Percentiles rank a stretch among this genome's conserved stretches.
These are phyloP conservation scores for Cucurbita argyrosperma DNA, from an alignment of 306 rosid genomes.

Conservation along the genomic window DNA sequence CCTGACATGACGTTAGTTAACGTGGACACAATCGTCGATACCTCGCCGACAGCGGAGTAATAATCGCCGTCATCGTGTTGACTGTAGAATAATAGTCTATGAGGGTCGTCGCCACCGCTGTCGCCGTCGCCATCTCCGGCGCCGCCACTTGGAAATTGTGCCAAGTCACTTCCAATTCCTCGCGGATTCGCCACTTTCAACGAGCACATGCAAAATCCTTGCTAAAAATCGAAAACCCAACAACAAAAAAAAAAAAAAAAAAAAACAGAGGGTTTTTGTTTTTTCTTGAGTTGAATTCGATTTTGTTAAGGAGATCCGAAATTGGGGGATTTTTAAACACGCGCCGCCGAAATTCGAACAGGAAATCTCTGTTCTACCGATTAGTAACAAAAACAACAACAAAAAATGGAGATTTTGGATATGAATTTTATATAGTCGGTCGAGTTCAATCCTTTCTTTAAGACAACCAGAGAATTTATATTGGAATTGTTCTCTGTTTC, in stretches of 20 bases:
- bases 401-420: neutral
- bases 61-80: neutral
- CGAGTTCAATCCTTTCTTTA: neutral
- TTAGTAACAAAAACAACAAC: neutral
- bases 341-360: constrained; percentile 2
- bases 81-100: neutral
- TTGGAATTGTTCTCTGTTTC: constrained; percentile 3
- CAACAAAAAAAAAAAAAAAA: neutral
- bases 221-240: neutral
- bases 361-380: neutral
- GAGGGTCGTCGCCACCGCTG: neutral
- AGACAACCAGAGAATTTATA: neutral
- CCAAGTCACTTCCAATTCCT: constrained; percentile 10
- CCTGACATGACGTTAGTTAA: constrained; percentile 53
- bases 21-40: constrained; percentile 54
- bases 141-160: constrained; percentile 11
- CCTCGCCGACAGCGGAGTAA: constrained; percentile 17
- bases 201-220: constrained; percentile 19
- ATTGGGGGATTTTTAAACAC: neutral
- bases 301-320: neutral
- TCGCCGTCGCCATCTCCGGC: constrained; percentile 5
- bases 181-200: constrained; percentile 49
- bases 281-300: neutral
- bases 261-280: neutral
- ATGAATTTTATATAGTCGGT: constrained; percentile 1